Conservation (phyloP, 2,329 filamentous ascomycete species). For the Alternaria viburni region DNA sequence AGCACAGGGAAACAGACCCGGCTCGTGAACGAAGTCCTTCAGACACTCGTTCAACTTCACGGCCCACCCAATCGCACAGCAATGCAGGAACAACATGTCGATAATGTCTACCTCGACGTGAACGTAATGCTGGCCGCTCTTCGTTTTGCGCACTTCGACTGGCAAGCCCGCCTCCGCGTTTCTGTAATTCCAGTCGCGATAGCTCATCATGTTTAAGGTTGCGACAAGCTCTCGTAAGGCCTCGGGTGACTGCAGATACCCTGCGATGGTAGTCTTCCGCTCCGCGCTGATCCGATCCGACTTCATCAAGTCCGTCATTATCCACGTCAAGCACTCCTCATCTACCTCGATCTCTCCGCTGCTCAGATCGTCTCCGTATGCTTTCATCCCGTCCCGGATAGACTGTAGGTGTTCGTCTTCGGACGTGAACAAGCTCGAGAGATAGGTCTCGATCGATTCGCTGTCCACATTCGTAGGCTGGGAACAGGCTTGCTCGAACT, state of each 20-base stretch:
- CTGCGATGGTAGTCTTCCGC: constrained; percentile 46
- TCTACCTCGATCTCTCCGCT: constrained; percentile 44
- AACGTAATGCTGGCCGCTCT: constrained; percentile 32
- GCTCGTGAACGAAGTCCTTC: neutral
- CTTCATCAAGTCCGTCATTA: constrained; percentile 57
- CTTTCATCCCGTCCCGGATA: constrained; percentile 19
- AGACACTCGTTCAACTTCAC: constrained; percentile 26
- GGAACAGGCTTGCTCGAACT: constrained; percentile 33
- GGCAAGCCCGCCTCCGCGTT: constrained; percentile 26
- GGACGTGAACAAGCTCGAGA: constrained; percentile 19
- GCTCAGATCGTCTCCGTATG: constrained; percentile 22
- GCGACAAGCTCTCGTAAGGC: constrained; percentile 31
- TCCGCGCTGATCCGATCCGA: constrained; percentile 59
- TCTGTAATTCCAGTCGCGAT: constrained; percentile 36
- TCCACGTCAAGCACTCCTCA: constrained; percentile 51
- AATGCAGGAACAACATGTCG: constrained; percentile 37
- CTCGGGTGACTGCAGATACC: constrained; percentile 30
- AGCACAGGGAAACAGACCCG: constrained; percentile 5
- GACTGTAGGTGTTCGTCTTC: constrained; percentile 7
- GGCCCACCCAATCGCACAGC: constrained; percentile 28
- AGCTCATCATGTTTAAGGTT: constrained; percentile 31
- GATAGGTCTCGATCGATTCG: constrained; percentile 28
- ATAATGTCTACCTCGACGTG: constrained; percentile 34
- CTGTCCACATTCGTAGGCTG: constrained; percentile 20
- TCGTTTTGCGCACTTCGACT: constrained; percentile 28